Percentiles rank a stretch among this genome's conserved stretches.
phyloP scores from a whole-genome alignment of 2,329 filamentous ascomycete species.

The Cercospora sesami region DNA sequence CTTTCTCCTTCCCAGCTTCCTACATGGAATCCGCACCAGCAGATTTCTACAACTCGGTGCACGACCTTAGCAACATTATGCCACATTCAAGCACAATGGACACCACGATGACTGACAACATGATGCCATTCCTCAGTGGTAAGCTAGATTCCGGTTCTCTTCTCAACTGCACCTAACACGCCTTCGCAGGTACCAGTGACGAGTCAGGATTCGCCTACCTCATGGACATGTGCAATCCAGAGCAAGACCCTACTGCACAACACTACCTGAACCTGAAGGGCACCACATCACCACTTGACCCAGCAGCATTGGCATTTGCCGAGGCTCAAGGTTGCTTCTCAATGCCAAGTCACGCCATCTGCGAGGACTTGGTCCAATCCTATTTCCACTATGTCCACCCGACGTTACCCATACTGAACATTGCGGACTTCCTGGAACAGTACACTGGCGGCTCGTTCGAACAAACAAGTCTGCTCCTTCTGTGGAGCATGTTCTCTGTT shows the following conservation, averaged over 20 bases:
- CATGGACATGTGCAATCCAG: conserved; percentile 10
- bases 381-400: conserved; percentile 25
- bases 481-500: conserved; percentile 26
- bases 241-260: background rate
- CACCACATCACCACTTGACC: background rate
- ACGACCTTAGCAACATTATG: conserved; percentile 6
- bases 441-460: conserved; percentile 15
- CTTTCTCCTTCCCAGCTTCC: conserved; percentile 9
- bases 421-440: conserved; percentile 18
- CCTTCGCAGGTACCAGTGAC: background rate
- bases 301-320: conserved; percentile 12
- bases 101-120: conserved; percentile 8
- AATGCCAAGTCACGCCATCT: conserved; percentile 13
- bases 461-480: conserved; percentile 19
- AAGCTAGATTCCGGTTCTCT: background rate
- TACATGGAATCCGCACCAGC: conserved; percentile 5
- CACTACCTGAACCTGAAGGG: conserved; percentile 3
- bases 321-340: conserved; percentile 17
- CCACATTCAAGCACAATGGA: background rate
- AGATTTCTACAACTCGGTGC: conserved; percentile 2
- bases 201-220: conserved; percentile 11
- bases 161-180: background rate
- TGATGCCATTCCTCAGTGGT: conserved; percentile 10
- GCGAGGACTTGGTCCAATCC: conserved; percentile 16
- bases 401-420: conserved; percentile 19